phyloP scores from a whole-genome alignment of 2,329 filamentous ascomycete species.

The Aquanectria penicillioides region DNA sequence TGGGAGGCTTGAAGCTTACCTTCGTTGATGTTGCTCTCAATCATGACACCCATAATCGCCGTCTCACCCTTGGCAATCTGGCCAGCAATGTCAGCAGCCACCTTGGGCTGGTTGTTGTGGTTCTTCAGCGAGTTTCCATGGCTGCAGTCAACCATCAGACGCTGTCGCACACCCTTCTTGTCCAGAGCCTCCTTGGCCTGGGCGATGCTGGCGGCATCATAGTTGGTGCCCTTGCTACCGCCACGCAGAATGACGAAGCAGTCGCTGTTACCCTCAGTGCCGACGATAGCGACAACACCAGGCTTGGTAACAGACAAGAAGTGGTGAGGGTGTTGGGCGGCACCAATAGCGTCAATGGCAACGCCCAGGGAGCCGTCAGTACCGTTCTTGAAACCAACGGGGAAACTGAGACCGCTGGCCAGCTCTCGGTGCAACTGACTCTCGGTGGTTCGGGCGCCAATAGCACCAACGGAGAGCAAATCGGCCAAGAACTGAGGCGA shows the following conservation, averaged over 20 bases:
- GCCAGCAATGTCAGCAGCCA: conserved; percentile 81
- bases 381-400: conserved; percentile 99
- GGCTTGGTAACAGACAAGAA: conserved; percentile 98
- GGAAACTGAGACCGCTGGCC: conserved; percentile 93
- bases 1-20: conserved; percentile 60
- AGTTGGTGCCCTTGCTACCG: conserved; percentile 94
- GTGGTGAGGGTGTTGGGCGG: conserved; percentile 91
- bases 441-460: conserved; percentile 97
- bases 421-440: conserved; percentile 95
- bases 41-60: conserved; percentile 97
- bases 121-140: conserved; percentile 97
- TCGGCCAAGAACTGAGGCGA: conserved; percentile 97
- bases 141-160: conserved; percentile 97
- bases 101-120: conserved; percentile 97
- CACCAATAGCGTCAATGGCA: conserved; percentile 94
- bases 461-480: conserved; percentile 87
- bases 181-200: conserved; percentile 83
- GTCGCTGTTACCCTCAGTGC: conserved; percentile 94
- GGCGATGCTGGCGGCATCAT: conserved; percentile 83
- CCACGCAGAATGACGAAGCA: conserved; percentile 96
- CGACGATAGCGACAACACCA: conserved; percentile 92
- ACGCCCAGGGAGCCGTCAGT: conserved; percentile 91
- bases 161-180: conserved; percentile 77
- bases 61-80: conserved; percentile 88
- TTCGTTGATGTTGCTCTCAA: conserved; percentile 97